Conservation (phyloP, 805 yeast genomes). For the Yamadazyma takamatsuzukensis region DNA sequence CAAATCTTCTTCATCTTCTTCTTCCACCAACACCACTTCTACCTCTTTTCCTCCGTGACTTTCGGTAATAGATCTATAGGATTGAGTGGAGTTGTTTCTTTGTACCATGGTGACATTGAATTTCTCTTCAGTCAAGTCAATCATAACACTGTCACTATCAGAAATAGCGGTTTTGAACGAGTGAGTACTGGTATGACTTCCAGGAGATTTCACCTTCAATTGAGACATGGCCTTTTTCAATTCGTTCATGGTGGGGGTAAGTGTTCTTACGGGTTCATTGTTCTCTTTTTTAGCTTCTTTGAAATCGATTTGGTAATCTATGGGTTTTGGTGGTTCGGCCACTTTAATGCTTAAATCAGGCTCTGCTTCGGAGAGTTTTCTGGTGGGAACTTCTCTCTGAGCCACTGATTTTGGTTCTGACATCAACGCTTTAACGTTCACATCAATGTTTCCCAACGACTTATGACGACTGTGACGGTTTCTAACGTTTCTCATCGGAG, state of each 20-base stretch:
- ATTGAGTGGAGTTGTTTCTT: conserved; percentile 30
- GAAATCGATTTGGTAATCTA: conserved; percentile 39
- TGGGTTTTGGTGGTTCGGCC: conserved; percentile 36
- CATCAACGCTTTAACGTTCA: conserved; percentile 13
- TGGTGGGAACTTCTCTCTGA: background rate
- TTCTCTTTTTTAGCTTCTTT: conserved; percentile 19
- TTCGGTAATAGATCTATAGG: conserved; percentile 40
- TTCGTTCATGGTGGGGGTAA: conserved; percentile 11
- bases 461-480: conserved; percentile 35
- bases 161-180: conserved; percentile 24
- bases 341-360: conserved; percentile 20
- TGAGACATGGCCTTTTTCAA: conserved; percentile 3
- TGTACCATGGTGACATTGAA: conserved; percentile 36
- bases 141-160: conserved; percentile 36
- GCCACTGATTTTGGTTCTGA: background rate
- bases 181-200: conserved; percentile 22
- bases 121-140: conserved; percentile 39
- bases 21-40: conserved; percentile 43
- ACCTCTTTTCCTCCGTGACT: conserved; percentile 35
- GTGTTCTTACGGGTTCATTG: conserved; percentile 2
- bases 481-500: conserved; percentile 11
- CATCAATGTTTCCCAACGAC: conserved; percentile 34
- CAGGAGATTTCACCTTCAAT: conserved; percentile 6
- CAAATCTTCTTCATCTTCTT: conserved; percentile 27
- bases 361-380: background rate